Evolutionary conservation across 225 moss, liverwort and hornwort genomes (phyloP).

Genomic region (Straminergon stramineum): DNA sequence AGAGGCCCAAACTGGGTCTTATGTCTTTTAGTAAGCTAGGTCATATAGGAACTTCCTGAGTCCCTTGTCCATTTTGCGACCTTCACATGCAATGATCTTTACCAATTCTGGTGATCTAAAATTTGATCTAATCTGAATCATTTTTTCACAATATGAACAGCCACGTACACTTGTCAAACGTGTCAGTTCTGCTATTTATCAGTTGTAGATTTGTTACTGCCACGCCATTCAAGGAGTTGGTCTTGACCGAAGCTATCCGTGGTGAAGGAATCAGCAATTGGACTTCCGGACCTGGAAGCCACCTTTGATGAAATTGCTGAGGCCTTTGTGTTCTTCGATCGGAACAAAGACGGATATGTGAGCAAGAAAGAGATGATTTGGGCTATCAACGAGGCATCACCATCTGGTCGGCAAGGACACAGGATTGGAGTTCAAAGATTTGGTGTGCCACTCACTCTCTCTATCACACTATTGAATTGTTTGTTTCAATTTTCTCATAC

Average conservation of each 20-base stretch:
- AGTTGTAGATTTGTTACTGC: background rate
- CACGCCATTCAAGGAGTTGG: conserved; percentile 3
- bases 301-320: conserved; percentile 91
- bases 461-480: background rate
- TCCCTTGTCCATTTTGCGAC: background rate
- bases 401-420: conserved; percentile 54
- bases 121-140: background rate
- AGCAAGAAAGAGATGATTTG: conserved; percentile 83
- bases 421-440: conserved; percentile 72
- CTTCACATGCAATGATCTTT: background rate
- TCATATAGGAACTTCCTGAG: background rate
- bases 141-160: background rate
- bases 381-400: conserved; percentile 63
- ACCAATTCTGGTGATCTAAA: background rate
- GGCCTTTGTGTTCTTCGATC: conserved; percentile 78
- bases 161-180: background rate
- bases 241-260: conserved; percentile 33
- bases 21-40: background rate
- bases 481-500: background rate
- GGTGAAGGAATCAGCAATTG: conserved; percentile 57
- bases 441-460: conserved; percentile 25
- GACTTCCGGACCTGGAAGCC: conserved; percentile 73
- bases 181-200: background rate
- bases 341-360: conserved; percentile 79
- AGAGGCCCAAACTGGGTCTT: background rate